phyloP scores from a whole-genome alignment of 345 rosid species.

The Kernera saxatilis region DNA sequence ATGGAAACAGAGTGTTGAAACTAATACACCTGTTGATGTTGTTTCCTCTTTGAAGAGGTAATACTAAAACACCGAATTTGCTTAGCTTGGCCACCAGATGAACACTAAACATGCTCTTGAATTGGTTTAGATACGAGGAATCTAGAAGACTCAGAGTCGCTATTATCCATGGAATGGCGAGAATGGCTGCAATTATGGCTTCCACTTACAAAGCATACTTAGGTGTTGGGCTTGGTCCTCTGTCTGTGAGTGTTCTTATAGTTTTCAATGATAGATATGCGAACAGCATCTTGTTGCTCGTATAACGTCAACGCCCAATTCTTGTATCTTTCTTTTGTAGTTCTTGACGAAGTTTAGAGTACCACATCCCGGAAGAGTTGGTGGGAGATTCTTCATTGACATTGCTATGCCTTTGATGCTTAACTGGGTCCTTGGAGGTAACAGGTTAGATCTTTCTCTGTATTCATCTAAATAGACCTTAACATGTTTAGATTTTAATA shows the following conservation, averaged over 20 bases:
- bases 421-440: constrained; percentile 87
- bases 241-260: constrained; percentile 48
- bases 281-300: background rate
- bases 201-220: constrained; percentile 90
- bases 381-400: constrained; percentile 75
- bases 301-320: background rate
- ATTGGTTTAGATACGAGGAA: constrained; percentile 56
- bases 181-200: constrained; percentile 95
- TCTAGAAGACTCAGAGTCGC: constrained; percentile 78
- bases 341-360: constrained; percentile 80
- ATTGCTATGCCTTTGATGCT: constrained; percentile 82
- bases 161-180: constrained; percentile 82
- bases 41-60: constrained; percentile 70
- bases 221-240: constrained; percentile 95
- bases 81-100: background rate
- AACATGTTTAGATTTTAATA: background rate
- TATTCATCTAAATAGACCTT: background rate
- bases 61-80: background rate
- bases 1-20: constrained; percentile 52
- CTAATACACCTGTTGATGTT: constrained; percentile 50
- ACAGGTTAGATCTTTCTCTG: constrained; percentile 53
- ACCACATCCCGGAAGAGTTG: constrained; percentile 87
- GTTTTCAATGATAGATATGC: background rate
- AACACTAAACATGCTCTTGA: background rate
- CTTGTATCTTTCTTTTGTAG: constrained; percentile 37